Evolutionary conservation across 208 protist genomes (phyloP).

Genomic region (Wallacemonas rigidus): DNA sequence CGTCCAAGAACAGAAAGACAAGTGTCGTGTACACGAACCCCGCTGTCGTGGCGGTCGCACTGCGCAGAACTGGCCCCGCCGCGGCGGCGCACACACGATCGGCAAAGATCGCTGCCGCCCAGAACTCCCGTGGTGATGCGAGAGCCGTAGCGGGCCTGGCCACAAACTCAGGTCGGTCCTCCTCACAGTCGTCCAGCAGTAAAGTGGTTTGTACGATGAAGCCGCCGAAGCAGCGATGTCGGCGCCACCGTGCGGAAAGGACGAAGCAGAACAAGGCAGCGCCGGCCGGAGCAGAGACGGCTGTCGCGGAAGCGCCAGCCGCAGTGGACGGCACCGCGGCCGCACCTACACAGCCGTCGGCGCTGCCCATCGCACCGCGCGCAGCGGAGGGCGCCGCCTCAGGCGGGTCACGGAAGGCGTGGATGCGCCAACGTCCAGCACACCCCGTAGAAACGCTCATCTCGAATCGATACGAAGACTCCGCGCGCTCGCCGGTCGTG

Average conservation of each 20-base stretch:
- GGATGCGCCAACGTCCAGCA: neutral
- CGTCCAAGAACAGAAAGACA: too few relatives aligned
- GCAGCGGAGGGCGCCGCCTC: neutral
- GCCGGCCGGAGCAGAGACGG: neutral
- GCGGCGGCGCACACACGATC: neutral
- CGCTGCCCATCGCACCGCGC: neutral
- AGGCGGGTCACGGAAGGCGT: too few relatives aligned
- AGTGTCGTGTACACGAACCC: too few relatives aligned
- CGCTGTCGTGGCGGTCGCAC: too few relatives aligned
- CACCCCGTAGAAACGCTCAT: slow-evolving; percentile 7
- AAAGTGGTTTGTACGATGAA: slow-evolving; percentile 14
- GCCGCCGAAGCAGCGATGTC: slow-evolving; percentile 6
- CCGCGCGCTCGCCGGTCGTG: neutral
- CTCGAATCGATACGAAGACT: slow-evolving; percentile 12
- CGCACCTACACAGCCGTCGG: neutral
- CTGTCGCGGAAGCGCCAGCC: neutral
- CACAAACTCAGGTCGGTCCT: neutral
- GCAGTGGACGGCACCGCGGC: neutral
- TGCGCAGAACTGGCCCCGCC: neutral
- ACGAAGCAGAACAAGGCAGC: neutral
- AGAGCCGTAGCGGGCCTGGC: neutral
- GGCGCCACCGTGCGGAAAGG: neutral
- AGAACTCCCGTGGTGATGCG: neutral
- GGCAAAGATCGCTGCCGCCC: neutral
- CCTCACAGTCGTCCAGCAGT: slow-evolving; percentile 4